These are phyloP conservation scores for Prunus mume DNA, from an alignment of 306 rosid genomes.

Conservation along the genomic window DNA sequence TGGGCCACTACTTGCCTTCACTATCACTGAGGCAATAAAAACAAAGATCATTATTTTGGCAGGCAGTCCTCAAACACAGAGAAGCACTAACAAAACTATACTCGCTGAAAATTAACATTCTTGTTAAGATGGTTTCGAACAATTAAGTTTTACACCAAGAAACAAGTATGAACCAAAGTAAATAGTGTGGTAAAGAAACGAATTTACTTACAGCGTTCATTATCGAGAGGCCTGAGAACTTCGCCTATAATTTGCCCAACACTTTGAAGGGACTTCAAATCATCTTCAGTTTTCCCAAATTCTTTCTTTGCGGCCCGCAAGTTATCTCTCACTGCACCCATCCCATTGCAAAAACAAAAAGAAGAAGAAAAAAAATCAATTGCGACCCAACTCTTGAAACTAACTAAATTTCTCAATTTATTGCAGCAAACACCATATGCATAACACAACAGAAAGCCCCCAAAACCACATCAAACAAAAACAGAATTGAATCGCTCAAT, in stretches of 20 bases:
- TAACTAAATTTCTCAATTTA: background rate
- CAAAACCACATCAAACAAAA: background rate
- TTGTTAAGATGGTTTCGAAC: background rate
- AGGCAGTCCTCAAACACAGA: background rate
- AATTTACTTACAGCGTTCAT: slow-evolving; percentile 65
- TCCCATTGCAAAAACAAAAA: background rate
- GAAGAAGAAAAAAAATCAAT: background rate
- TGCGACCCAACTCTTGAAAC: background rate
- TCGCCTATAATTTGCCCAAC: slow-evolving; percentile 96
- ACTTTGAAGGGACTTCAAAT: slow-evolving; percentile 93
- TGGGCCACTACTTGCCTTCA: slow-evolving; percentile 93
- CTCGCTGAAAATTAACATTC: no score
- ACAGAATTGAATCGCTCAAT: slow-evolving; percentile 1
- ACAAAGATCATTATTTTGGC: background rate
- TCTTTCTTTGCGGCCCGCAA: slow-evolving; percentile 74
- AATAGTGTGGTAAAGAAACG: background rate
- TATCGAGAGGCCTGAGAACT: slow-evolving; percentile 95
- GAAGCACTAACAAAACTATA: background rate
- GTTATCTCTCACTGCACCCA: slow-evolving; percentile 73
- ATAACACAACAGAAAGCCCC: background rate
- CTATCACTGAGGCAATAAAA: slow-evolving; percentile 67
- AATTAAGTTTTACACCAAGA: background rate
- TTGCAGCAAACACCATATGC: background rate
- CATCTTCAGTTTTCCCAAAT: slow-evolving; percentile 95
- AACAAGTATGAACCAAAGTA: background rate